Conservation (phyloP, 2,329 filamentous ascomycete genomes). For the Pseudogymnoascus sp. region DNA sequence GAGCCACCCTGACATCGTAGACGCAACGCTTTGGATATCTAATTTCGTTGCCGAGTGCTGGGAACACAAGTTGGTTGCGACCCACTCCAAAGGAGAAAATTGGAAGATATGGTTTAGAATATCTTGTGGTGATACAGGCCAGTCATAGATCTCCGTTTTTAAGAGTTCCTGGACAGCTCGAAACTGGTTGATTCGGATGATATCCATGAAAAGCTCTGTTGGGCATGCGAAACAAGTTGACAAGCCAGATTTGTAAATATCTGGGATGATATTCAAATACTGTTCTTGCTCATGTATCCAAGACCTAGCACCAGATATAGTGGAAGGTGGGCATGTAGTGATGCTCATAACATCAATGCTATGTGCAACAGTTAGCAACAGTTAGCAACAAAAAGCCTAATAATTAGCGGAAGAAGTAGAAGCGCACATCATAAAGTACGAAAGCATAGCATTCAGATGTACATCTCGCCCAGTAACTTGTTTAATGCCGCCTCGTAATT, state of each 20-base stretch:
- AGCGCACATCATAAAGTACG: not conserved
- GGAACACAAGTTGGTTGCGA: not conserved
- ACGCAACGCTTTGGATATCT: not conserved
- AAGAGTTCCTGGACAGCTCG: not conserved
- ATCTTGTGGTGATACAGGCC: not conserved
- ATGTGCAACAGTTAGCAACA: not conserved
- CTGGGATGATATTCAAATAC: not conserved
- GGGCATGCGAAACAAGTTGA: not conserved
- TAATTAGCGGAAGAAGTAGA: not conserved
- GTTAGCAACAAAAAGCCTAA: not conserved
- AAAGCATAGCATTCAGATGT: not conserved
- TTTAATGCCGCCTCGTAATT: not conserved
- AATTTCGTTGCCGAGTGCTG: not conserved
- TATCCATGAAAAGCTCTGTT: not conserved
- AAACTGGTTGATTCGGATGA: not conserved
- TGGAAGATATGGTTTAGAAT: not conserved
- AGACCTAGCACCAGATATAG: not conserved
- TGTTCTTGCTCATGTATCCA: not conserved
- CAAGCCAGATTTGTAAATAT: not conserved
- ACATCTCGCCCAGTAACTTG: not conserved
- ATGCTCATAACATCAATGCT: constrained; percentile 4
- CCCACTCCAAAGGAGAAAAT: not conserved
- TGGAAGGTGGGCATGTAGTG: not conserved
- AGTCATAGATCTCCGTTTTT: not conserved
- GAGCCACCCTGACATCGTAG: not conserved